Evolutionary conservation across 164 flowering plant genomes (phyloP), one percentile per base, ranked within the genome.

Genomic region (Annona squamosa): DNA sequence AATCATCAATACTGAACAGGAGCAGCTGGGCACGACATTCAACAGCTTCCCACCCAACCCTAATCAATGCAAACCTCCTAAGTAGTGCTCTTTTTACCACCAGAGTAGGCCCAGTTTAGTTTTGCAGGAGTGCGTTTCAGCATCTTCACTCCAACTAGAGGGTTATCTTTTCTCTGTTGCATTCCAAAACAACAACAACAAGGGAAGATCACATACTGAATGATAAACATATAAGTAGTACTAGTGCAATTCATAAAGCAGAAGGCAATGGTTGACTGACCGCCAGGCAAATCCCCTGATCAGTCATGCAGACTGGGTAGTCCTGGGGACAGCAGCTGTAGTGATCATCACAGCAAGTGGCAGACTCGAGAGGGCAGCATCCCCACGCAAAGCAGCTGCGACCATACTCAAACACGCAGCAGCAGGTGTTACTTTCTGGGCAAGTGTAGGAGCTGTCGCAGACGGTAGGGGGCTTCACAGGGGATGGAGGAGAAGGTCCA

Each of bases 311-410:
- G 77, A 95, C 72, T 3, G 99, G 99, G 70, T 87, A 95, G 0
- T 91, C 97, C 12, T 83, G 87, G 1, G 99, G 99, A 85, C 98
- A 93, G 89, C 99, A 95, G 75, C 97, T 91, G 73, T 76, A 76
- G 72, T 87, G 86, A 75, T 93, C 97, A 3, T 85, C 91, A 57
- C 98, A 95, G 84, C 99, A 95, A 52, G 94, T 86, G 62, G 99
- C 99, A 10, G 80, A 84, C 73, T 95, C 98, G 1, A 90, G 89
- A 0, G 94, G 94, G 82, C 99, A 95, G 81, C 99, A 95, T 68
- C 99, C 99, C 99, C 99, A 95, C 4, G 71, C 79, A 59, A 88
- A 84, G 87, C 95, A 92, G 64, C 61, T 78, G 37, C 71, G 75
- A 3, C 82, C 84, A 63, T 70, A 87, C 75, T 85, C 79, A 37